phyloP scores from a whole-genome alignment of 2,329 filamentous ascomycete genomes.

The Arachnomyces sp. region DNA sequence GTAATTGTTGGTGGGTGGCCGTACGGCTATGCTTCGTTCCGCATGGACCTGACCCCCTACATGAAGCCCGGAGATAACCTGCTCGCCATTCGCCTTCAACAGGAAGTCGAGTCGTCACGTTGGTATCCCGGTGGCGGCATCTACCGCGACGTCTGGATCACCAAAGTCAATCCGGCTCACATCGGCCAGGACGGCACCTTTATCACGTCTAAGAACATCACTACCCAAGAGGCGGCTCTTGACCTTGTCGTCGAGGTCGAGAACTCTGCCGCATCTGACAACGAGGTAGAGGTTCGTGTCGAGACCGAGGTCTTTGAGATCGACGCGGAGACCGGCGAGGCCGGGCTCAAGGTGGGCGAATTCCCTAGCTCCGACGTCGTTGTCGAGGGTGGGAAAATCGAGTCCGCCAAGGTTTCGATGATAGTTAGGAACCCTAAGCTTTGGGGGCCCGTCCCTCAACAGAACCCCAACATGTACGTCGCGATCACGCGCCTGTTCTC shows the following conservation, averaged over 20 bases:
- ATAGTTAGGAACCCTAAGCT: constrained; percentile 34
- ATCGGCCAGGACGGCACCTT: constrained; percentile 45
- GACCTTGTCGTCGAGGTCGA: constrained; percentile 40
- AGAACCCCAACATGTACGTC: constrained; percentile 32
- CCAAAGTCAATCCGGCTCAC: constrained; percentile 39
- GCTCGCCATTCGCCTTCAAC: constrained; percentile 46
- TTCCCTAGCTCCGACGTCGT: constrained; percentile 19
- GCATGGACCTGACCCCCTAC: constrained; percentile 43
- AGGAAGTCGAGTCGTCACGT: constrained; percentile 40
- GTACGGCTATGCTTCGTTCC: constrained; percentile 44
- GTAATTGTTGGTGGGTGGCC: constrained; percentile 45
- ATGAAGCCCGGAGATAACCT: constrained; percentile 31
- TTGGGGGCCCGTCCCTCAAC: constrained; percentile 42
- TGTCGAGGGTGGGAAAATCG: constrained; percentile 26
- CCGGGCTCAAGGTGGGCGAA: constrained; percentile 24
- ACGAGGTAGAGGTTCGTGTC: constrained; percentile 27
- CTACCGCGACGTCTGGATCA: constrained; percentile 49
- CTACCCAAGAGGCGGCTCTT: constrained; percentile 37
- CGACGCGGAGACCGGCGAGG: constrained; percentile 25
- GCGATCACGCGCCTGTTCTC: constrained; percentile 31
- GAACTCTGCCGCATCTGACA: constrained; percentile 30
- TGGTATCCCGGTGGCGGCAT: constrained; percentile 50
- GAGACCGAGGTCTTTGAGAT: constrained; percentile 24
- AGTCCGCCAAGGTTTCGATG: constrained; percentile 28
- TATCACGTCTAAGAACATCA: constrained; percentile 37